Percentiles rank a stretch among this genome's conserved stretches.
phyloP scores from a whole-genome alignment of 106 monocot species.

The Dioscorea dumetorum region DNA sequence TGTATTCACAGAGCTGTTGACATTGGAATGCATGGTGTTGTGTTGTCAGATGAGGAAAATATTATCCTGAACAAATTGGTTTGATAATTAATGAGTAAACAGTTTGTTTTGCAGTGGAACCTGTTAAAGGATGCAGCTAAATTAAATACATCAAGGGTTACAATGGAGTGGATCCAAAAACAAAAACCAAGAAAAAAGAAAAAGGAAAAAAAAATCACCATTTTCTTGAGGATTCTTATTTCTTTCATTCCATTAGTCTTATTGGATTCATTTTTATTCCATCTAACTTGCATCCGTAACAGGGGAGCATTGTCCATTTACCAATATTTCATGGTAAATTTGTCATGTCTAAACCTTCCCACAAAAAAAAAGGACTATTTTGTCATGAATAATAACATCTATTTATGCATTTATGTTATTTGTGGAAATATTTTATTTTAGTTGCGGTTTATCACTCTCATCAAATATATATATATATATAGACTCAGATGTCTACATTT shows the following conservation, averaged over 20 bases:
- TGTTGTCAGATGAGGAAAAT: no score
- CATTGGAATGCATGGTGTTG: no score
- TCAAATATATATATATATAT: no score
- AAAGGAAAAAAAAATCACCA: not conserved
- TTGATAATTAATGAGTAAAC: not conserved
- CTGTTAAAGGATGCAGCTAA: constrained; percentile 42
- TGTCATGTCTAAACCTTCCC: not conserved
- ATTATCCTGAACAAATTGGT: no score
- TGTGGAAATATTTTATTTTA: no score
- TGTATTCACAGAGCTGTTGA: no score
- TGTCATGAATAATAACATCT: constrained; percentile 3
- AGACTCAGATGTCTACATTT: no score
- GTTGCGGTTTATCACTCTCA: no score
- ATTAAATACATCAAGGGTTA: not conserved
- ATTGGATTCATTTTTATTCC: constrained; percentile 24
- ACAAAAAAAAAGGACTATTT: not conserved
- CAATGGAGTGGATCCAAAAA: not conserved
- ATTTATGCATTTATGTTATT: not conserved
- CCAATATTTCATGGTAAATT: constrained; percentile 48
- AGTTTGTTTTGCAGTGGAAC: constrained; percentile 40
- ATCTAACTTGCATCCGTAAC: constrained; percentile 28
- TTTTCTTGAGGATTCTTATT: constrained; percentile 14
- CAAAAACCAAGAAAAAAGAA: not conserved
- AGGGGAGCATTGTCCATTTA: constrained; percentile 26
- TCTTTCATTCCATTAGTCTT: not conserved